These are phyloP conservation scores for Cyberlindnera petersonii DNA, from an alignment of 805 yeast genomes.

Conservation along the genomic window DNA sequence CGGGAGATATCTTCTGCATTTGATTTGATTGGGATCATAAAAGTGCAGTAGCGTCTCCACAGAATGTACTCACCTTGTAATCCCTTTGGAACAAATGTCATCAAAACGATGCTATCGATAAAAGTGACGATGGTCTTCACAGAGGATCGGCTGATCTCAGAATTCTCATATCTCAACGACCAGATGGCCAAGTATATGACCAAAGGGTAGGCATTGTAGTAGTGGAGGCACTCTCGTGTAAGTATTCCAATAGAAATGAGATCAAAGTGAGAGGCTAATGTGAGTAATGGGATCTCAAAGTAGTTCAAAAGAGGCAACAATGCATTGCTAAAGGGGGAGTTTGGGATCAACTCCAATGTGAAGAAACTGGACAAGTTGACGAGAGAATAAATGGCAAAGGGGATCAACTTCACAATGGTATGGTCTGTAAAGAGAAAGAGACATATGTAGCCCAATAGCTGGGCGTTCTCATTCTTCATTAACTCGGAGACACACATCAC, in stretches of 20 bases:
- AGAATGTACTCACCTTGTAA: slow-evolving; percentile 6
- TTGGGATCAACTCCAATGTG: slow-evolving; percentile 33
- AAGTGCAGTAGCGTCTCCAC: slow-evolving; percentile 14
- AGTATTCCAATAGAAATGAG: slow-evolving; percentile 31
- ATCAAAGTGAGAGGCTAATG: slow-evolving; percentile 38
- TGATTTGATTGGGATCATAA: slow-evolving; percentile 13
- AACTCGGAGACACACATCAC: slow-evolving; percentile 32
- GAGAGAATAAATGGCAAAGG: slow-evolving; percentile 40
- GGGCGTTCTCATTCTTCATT: slow-evolving; percentile 39
- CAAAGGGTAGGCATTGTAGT: slow-evolving; percentile 30
- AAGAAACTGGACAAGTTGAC: slow-evolving; percentile 34
- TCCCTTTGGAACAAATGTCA: slow-evolving; percentile 7
- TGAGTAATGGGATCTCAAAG: slow-evolving; percentile 35
- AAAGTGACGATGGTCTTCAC: slow-evolving; percentile 15
- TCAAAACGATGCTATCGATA: slow-evolving; percentile 6
- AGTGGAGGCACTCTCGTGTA: slow-evolving; percentile 26
- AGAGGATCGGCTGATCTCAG: slow-evolving; percentile 27
- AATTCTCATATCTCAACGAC: slow-evolving; percentile 36
- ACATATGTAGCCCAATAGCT: slow-evolving; percentile 34
- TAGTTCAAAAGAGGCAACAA: slow-evolving; percentile 35
- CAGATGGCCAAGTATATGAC: slow-evolving; percentile 34
- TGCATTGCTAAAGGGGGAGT: slow-evolving; percentile 31
- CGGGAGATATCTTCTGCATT: neutral
- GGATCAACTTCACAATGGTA: slow-evolving; percentile 34
- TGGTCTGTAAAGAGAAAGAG: slow-evolving; percentile 35